Conservation (phyloP, 1,284 basidiomycete species). For the Earliella scabrosa region DNA sequence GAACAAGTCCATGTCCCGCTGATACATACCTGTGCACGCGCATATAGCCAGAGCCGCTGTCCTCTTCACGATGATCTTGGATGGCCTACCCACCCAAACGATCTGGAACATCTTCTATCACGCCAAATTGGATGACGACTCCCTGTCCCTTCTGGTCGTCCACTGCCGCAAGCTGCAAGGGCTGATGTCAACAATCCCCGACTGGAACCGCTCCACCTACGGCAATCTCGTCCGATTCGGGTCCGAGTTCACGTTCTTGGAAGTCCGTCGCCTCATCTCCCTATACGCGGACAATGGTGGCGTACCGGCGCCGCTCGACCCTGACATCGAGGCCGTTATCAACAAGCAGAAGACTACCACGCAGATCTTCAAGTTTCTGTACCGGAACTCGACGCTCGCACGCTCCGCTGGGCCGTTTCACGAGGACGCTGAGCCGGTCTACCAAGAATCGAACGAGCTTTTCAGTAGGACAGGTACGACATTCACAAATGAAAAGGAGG, state of each 20-base stretch:
- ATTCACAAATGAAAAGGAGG: constrained; percentile 28
- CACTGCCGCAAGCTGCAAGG: constrained; percentile 52
- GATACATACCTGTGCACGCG: neutral
- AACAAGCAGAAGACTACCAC: neutral
- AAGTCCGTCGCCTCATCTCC: constrained; percentile 47
- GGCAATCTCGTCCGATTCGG: constrained; percentile 41
- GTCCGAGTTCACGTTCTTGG: constrained; percentile 43
- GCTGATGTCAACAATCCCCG: constrained; percentile 39
- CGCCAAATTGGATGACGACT: constrained; percentile 48
- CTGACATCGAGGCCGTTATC: neutral
- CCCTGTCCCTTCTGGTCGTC: constrained; percentile 40
- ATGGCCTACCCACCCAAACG: constrained; percentile 23
- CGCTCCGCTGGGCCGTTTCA: neutral
- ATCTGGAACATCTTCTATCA: constrained; percentile 66
- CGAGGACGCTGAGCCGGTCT: neutral
- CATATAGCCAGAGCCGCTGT: constrained; percentile 42
- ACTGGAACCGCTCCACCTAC: constrained; percentile 50
- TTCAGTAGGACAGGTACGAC: constrained; percentile 51
- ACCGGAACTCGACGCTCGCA: neutral
- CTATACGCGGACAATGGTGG: constrained; percentile 36
- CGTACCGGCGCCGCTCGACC: neutral
- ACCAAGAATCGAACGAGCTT: neutral
- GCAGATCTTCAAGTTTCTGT: neutral
- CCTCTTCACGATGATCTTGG: constrained; percentile 40
- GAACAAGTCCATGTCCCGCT: neutral